Evolutionary conservation across 306 rosid genomes (phyloP), one percentile per base, ranked within the genome.

Genomic region (Glycine soja): DNA sequence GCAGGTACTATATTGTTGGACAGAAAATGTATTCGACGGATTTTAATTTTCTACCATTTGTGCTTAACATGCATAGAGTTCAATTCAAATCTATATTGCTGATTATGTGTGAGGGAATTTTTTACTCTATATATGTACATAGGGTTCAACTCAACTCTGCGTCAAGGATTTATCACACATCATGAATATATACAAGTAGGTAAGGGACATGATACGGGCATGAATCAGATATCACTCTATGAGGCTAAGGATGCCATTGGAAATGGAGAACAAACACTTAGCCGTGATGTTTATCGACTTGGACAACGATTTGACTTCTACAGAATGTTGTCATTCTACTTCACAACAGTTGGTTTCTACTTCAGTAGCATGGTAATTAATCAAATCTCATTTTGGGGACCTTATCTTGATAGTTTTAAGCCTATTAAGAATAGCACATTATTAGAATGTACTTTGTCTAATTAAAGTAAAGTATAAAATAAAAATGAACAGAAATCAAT

Each of bases 161-260:
- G 98, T 4, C 90, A 91, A 51, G 98, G 98, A 72, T 82, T 90
- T 73, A 86, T 94, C 76, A 94, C 98, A 2, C 97, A 94, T 88
- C 93, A 94, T 64, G 98, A 94, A 84, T 94, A 94, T 83, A 92
- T 94, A 77, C 98, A 94, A 91, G 97, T 92, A 46, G 98, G 98
- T 52, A 94, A 94, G 88, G 98, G 97, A 53, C 86, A 97, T 79
- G 98, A 94, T 76, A 93, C 91, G 78, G 97, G 98, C 67, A 85
- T 94, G 98, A 94, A 94, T 80, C 97, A 92, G 81, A 92, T 94
- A 88, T 92, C 98, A 53, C 89, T 75, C 42, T 92, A 92, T 83
- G 98, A 94, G 88, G 97, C 98, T 71, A 90, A 90, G 85, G 97
- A 90, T 79, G 94, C 98, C 74, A 90, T 85, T 84, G 98, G 97